Conservation (phyloP, 345 rosid genomes). For the Nasturtium officinale region DNA sequence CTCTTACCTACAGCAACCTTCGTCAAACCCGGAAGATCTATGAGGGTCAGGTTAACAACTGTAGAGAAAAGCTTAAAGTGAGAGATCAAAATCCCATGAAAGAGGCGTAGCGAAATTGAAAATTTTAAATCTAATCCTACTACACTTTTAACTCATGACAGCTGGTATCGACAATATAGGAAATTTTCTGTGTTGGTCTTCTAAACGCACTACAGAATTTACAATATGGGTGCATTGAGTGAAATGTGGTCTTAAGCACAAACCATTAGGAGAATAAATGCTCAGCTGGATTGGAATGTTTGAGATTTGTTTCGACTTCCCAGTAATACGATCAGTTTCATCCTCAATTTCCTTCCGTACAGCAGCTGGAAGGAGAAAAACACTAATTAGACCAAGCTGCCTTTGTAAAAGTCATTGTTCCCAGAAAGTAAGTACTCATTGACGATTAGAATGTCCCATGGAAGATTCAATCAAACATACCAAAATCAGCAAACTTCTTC, state of each 20-base stretch:
- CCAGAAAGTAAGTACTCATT: neutral
- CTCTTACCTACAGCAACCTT: slow-evolving; percentile 97
- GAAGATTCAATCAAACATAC: slow-evolving; percentile 48
- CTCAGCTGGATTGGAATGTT: slow-evolving; percentile 68
- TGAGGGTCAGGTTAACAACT: slow-evolving; percentile 97
- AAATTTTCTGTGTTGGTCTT: neutral
- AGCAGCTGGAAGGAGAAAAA: slow-evolving; percentile 50
- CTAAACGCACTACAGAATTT: neutral
- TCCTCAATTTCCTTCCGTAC: slow-evolving; percentile 68
- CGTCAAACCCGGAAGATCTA: slow-evolving; percentile 99
- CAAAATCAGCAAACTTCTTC: slow-evolving; percentile 78
- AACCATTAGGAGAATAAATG: slow-evolving; percentile 82
- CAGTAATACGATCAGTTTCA: slow-evolving; percentile 74
- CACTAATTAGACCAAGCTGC: slow-evolving; percentile 14
- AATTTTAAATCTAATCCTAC: neutral
- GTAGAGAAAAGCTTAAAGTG: slow-evolving; percentile 36
- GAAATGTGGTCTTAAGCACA: slow-evolving; percentile 36
- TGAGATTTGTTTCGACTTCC: slow-evolving; percentile 65
- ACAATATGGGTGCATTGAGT: neutral
- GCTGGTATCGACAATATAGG: neutral
- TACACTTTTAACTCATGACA: neutral
- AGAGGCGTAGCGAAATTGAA: neutral
- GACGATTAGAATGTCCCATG: neutral
- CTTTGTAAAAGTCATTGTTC: neutral
- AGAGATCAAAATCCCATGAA: slow-evolving; percentile 9